Base-by-base conservation (phyloP, 306 rosid species). In the Cucumis cinereus region DNA sequence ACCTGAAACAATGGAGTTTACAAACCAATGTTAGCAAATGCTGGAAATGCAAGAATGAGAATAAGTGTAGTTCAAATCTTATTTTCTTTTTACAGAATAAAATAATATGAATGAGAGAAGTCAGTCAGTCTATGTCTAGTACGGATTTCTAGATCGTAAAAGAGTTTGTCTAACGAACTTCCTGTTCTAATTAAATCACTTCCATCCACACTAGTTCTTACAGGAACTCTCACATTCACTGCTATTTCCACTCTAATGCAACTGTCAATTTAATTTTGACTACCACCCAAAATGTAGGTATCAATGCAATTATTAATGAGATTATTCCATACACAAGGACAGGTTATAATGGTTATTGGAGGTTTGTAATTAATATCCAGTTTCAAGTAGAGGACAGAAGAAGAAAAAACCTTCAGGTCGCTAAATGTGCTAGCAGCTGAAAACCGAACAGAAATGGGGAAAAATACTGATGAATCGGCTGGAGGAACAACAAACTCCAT, bases 401-500 rank as follows among this genome's bases (percentile, higher is more conserved):
- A 28, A 52, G 20, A 50, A 77, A 83, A 55, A 80, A 91, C 98
- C 98, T 93, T 93, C 57, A 93, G 82, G 78, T 93, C 94, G 78
- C 98, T 90, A 76, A 88, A 93, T 58, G 97, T 93, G 49, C 80
- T 89, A 17, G 96, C 72, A 30, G 97, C 96, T 74, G 89, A 77
- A 80, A 93, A 93, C 15, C 86, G 79, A 17, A 91, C 93, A 69
- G 97, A 91, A 79, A 93, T 91, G 69, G 97, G 97, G 78, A 93
- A 91, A 84, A 93, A 93, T 66, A 84, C 77, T 28, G 97, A 91
- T 77, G 98, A 83, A 79, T 94, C 97, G 17, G 91, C 87, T 67
- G 83, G 90, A 19, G 97, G 97, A 84, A 94, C 96, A 77, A 91
- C 97, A 79, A 94, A 94, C 81, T 91, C 97, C 96, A 91, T 78